These are phyloP conservation scores for Talaromyces islandicus DNA, from an alignment of 2,329 filamentous ascomycete species.

Conservation along the genomic window DNA sequence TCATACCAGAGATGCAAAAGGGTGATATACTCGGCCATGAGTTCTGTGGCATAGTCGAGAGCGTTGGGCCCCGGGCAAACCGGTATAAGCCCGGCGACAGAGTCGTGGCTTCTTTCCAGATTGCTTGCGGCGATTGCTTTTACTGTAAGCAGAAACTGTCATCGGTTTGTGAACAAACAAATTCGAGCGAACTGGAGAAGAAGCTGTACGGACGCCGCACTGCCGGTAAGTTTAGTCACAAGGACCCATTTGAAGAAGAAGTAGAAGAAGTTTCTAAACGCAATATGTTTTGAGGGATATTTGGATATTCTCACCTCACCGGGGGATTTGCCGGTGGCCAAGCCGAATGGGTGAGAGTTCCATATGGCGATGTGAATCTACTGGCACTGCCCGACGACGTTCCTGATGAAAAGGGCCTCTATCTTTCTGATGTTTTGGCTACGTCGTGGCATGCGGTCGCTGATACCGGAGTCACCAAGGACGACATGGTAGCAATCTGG, in stretches of 20 bases:
- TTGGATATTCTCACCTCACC: slow-evolving; percentile 69
- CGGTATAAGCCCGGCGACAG: slow-evolving; percentile 57
- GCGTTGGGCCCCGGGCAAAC: slow-evolving; percentile 50
- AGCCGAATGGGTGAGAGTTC: slow-evolving; percentile 79
- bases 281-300: slow-evolving; percentile 44
- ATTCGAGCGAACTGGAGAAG: slow-evolving; percentile 63
- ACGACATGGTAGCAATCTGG: slow-evolving; percentile 75
- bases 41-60: slow-evolving; percentile 48
- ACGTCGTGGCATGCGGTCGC: slow-evolving; percentile 80
- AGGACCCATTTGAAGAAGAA: too few species aligned
- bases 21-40: slow-evolving; percentile 63
- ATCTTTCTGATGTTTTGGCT: slow-evolving; percentile 70
- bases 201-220: slow-evolving; percentile 75
- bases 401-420: slow-evolving; percentile 78
- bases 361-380: slow-evolving; percentile 73
- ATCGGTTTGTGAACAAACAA: slow-evolving; percentile 75
- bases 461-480: slow-evolving; percentile 72
- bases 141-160: slow-evolving; percentile 74
- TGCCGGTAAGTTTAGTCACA: slow-evolving; percentile 50
- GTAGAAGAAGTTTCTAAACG: too few species aligned
- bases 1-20: slow-evolving; percentile 53
- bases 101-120: slow-evolving; percentile 83
- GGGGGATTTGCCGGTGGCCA: slow-evolving; percentile 85
- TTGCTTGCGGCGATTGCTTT: slow-evolving; percentile 62
- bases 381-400: slow-evolving; percentile 71